phyloP scores from a whole-genome alignment of 2,329 filamentous ascomycete genomes.

The Exophiala mesophila region DNA sequence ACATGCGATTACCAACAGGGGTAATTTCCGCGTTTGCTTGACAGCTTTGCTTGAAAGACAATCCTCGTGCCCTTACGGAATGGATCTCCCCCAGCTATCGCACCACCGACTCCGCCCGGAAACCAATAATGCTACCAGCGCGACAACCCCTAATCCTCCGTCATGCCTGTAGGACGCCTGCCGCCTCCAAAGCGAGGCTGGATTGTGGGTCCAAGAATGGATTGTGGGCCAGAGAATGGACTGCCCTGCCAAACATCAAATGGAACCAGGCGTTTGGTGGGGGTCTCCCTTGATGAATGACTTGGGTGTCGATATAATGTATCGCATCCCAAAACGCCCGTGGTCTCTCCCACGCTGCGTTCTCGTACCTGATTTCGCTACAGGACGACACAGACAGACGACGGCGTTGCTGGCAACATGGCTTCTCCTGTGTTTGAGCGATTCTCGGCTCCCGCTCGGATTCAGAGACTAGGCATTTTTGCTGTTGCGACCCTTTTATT shows the following conservation, averaged over 20 bases:
- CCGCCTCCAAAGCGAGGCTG: constrained; percentile 13
- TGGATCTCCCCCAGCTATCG: not conserved
- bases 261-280: constrained; percentile 8
- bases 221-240: no score
- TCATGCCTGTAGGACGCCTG: no score
- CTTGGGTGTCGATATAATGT: constrained; percentile 14
- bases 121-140: no score
- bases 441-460: constrained; percentile 18
- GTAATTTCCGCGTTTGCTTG: not conserved
- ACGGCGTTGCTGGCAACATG: constrained; percentile 11
- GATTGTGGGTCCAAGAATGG: constrained; percentile 12
- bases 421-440: constrained; percentile 13
- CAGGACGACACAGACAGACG: constrained; percentile 6
- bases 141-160: no score
- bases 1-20: not conserved
- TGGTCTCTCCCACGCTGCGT: not conserved
- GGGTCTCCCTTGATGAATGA: not conserved
- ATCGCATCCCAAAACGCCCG: constrained; percentile 1
- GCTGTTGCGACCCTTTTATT: constrained; percentile 13
- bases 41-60: not conserved
- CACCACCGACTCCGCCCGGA: not conserved
- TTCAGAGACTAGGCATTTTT: constrained; percentile 17
- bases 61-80: not conserved
- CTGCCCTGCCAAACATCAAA: constrained; percentile 10
- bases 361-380: not conserved